These are phyloP conservation scores for Tetracentron sinense DNA, from an alignment of 164 flowering plant species.

Conservation along the genomic window DNA sequence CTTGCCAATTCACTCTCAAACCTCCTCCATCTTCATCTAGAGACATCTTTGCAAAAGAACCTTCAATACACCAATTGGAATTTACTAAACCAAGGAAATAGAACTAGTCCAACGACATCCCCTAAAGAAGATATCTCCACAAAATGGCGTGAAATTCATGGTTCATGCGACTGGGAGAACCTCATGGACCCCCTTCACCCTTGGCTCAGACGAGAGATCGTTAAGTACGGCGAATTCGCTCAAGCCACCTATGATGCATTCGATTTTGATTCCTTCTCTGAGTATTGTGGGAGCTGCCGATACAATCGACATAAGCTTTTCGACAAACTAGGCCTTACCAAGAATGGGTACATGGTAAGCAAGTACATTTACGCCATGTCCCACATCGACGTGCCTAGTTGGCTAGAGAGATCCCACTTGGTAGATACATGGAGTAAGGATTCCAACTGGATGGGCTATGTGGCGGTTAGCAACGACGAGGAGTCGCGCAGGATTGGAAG, in stretches of 20 bases:
- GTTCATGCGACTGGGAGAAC: slow-evolving; percentile 30
- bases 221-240: slow-evolving; percentile 53
- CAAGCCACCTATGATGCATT: slow-evolving; percentile 55
- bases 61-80: background rate
- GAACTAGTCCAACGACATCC: slow-evolving; percentile 32
- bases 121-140: slow-evolving; percentile 45
- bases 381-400: slow-evolving; percentile 42
- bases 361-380: slow-evolving; percentile 68
- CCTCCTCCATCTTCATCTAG: slow-evolving; percentile 16
- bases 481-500: slow-evolving; percentile 53
- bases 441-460: slow-evolving; percentile 79
- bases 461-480: slow-evolving; percentile 51
- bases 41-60: slow-evolving; percentile 3
- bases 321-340: slow-evolving; percentile 31
- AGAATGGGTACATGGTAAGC: slow-evolving; percentile 44
- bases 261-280: slow-evolving; percentile 41
- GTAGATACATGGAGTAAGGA: slow-evolving; percentile 50
- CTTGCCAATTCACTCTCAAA: slow-evolving; percentile 12
- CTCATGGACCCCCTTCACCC: slow-evolving; percentile 59
- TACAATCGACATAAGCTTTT: slow-evolving; percentile 37
- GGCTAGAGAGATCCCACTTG: slow-evolving; percentile 41
- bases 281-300: slow-evolving; percentile 56
- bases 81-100: background rate
- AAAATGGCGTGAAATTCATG: slow-evolving; percentile 53
- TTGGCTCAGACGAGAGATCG: slow-evolving; percentile 44